Base-by-base conservation (phyloP, 2,329 filamentous ascomycete genomes). In the Penicillium brasilianum region DNA sequence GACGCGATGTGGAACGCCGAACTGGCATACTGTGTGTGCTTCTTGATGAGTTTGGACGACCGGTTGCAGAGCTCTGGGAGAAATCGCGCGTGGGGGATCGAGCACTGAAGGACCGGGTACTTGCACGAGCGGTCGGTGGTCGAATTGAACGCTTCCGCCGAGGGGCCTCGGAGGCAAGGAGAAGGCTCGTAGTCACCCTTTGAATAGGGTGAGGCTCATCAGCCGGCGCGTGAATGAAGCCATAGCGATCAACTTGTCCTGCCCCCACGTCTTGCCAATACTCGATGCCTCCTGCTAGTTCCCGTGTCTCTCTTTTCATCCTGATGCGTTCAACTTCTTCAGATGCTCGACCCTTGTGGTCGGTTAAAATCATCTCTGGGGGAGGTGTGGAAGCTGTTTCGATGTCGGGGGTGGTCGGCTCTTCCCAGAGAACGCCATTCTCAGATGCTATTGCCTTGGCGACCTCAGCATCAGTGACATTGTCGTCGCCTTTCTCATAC, bases 201-300 rank as follows among this genome's bases (percentile, higher is more conserved):
- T 87, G 85, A 28, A 88, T 77, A 4, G 76, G 75, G 59, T 76
- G 75, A 30, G 74, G 78, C 9, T 77, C 76, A 18, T 67, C 63
- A 10, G 64, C 66, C 6, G 71, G 61, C n/a, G 65, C 64, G 11
- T 73, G 74, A 55, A 89, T 89, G 74, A 89, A 89, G 10, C 87
- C 87, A 71, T 89, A 89, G 61, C 87, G 81, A 72, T 89, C 87
- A 3, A 89, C 85, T 63, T 88, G 83, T 14, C 78, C 83, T 6
- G 80, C 84, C 18, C 83, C 79, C 11, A 89, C 76, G 71, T 88
- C 82, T 61, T 85, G 81, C 87, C 87, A 89, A 66, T 89, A 86
- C 65, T 89, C 87, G 52, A 88, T 82, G 2, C 87, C 87, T 8
- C 87, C 87, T 22, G 87, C 86, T 34, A 84, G 74, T 73, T 89